phyloP scores from a whole-genome alignment of 306 rosid species.

The Corylus americana region DNA sequence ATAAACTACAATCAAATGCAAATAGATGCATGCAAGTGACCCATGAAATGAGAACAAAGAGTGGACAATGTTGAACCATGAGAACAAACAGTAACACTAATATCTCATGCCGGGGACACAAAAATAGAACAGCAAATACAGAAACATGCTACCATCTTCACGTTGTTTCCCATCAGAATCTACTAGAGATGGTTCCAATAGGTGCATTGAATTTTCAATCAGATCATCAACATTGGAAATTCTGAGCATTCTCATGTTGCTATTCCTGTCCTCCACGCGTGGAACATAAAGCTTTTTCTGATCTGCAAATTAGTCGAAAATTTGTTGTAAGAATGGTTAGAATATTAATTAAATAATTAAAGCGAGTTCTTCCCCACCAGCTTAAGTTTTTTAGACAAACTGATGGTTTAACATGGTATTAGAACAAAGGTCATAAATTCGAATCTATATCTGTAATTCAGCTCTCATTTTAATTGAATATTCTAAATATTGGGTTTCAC shows the following conservation, averaged over 20 bases:
- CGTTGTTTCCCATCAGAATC: slow-evolving; percentile 13
- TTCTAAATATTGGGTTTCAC: no score
- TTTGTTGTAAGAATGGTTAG: background rate
- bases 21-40: background rate
- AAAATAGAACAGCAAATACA: background rate
- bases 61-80: background rate
- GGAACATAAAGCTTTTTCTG: slow-evolving; percentile 12
- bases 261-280: slow-evolving; percentile 14
- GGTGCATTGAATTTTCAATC: slow-evolving; percentile 1
- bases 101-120: background rate
- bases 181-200: slow-evolving; percentile 8
- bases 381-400: no score
- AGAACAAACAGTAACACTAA: background rate
- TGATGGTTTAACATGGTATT: no score
- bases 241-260: slow-evolving; percentile 18
- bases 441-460: no score
- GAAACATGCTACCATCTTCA: slow-evolving; percentile 7
- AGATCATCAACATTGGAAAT: background rate
- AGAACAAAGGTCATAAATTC: no score
- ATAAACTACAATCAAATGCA: background rate
- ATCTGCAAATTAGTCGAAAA: background rate
- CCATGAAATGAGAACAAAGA: background rate
- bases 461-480: no score
- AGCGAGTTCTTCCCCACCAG: no score
- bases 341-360: no score